Base-by-base conservation (phyloP, 148 eudicot genomes). In the Selenicereus undatus region DNA sequence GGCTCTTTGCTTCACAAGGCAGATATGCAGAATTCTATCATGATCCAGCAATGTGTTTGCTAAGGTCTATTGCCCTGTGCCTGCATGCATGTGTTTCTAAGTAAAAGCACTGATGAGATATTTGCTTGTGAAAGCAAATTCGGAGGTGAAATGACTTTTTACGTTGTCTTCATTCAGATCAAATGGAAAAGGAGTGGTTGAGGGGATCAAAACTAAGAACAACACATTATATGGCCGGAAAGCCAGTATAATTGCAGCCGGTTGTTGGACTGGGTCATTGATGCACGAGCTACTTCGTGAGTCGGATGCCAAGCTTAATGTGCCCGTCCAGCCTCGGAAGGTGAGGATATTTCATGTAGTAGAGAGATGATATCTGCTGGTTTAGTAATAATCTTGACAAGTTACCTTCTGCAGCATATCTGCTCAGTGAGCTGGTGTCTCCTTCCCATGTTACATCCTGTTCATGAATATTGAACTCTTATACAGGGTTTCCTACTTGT, bases 301-400 rank as follows among this genome's bases (percentile, higher is more conserved):
- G 52, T 83, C 89, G 2, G 88, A 88, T 78, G 80, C 84, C 54
- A 64, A 80, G 70, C 56, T 93, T 74, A 86, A 89, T 77, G 82
- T 96, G 76, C 99, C 99, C 42, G 91, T 96, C 72, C 83, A 88
- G 81, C 99, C 99, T 87, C 89, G 99, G 71, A 93, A 96, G 99
- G 99, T 96, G 76, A 78, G 83, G 43, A 35, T 62, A 74, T 39
- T 42, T 50, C 18, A 39, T 32, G 22, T 11, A 11, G 29, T 36
- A 51, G 32, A 52, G 21, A 20, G 56, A 17, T 21, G 22, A 76
- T 24, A 73, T 26, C 22, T 11, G 5, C 9, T 81, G 2, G 29
- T 22, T 6, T n/a, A 64, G 29, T 64, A 9, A 24, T 64, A 64
- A 22, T 64, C 32, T 64, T 39, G 43, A 4, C 5, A 4, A 39